Percentiles rank a stretch among this genome's conserved stretches.
Evolutionary conservation across 2,329 filamentous ascomycete species (phyloP).

Genomic region (Aureobasidium melanogenum): DNA sequence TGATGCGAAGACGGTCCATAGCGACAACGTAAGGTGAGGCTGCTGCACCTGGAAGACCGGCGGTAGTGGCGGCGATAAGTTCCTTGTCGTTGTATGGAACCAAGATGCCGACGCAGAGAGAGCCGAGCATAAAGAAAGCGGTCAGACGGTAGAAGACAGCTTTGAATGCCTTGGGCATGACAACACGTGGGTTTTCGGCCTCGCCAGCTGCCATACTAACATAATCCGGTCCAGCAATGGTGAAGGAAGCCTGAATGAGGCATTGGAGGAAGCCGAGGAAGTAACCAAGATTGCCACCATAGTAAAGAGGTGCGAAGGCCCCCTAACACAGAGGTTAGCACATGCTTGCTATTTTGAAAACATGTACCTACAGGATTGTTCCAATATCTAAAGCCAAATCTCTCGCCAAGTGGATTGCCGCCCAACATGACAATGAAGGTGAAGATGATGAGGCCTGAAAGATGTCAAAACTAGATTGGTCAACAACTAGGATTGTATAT

Average conservation of each 20-base stretch:
- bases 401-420: constrained; percentile 63
- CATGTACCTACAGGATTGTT: neutral
- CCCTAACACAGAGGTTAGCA: neutral
- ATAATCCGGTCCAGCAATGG: constrained; percentile 59
- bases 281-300: constrained; percentile 58
- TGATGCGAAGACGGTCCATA: constrained; percentile 57
- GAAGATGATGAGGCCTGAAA: constrained; percentile 55
- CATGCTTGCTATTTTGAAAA: neutral
- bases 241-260: constrained; percentile 61
- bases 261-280: constrained; percentile 71
- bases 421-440: constrained; percentile 75
- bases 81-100: constrained; percentile 59
- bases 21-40: constrained; percentile 59
- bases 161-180: constrained; percentile 67
- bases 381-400: constrained; percentile 60
- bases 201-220: constrained; percentile 59
- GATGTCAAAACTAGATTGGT: neutral
- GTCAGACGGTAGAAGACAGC: constrained; percentile 72
- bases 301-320: constrained; percentile 57
- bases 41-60: constrained; percentile 51
- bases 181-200: constrained; percentile 58
- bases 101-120: constrained; percentile 62
- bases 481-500: no score
- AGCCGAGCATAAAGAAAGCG: constrained; percentile 66
- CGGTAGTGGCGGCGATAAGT: constrained; percentile 52